These are phyloP conservation scores for Tarenaya hassleriana DNA, from an alignment of 345 rosid genomes.

Conservation along the genomic window DNA sequence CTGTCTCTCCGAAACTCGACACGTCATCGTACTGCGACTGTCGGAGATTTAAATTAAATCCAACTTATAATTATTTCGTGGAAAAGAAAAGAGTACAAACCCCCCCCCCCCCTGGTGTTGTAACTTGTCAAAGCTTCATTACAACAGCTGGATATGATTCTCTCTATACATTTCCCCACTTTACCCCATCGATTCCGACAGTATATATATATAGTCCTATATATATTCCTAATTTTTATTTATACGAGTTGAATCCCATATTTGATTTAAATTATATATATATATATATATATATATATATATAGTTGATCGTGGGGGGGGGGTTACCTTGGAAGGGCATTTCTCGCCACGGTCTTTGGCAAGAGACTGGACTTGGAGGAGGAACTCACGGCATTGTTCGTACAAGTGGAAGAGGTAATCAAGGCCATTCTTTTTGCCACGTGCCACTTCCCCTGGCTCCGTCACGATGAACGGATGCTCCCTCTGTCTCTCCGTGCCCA, in stretches of 20 bases:
- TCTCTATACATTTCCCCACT: too few relatives aligned
- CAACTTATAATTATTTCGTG: constrained; percentile 19
- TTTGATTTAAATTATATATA: too few relatives aligned
- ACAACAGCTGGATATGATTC: too few relatives aligned
- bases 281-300: too few relatives aligned
- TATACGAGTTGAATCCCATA: too few relatives aligned
- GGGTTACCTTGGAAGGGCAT: constrained; percentile 89
- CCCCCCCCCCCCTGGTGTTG: too few relatives aligned
- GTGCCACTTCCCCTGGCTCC: constrained; percentile 99
- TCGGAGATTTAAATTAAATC: constrained; percentile 9
- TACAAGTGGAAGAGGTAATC: constrained; percentile 97
- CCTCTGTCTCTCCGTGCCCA: constrained; percentile 66
- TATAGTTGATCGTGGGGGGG: not conserved
- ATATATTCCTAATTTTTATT: too few relatives aligned
- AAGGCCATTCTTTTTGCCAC: constrained; percentile 98
- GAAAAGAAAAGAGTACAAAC: too few relatives aligned
- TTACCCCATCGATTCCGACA: too few relatives aligned
- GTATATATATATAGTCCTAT: too few relatives aligned
- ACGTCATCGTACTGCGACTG: constrained; percentile 27
- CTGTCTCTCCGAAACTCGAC: constrained; percentile 29
- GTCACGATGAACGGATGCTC: constrained; percentile 99
- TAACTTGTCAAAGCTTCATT: too few relatives aligned
- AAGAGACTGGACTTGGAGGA: constrained; percentile 82
- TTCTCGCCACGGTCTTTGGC: constrained; percentile 96
- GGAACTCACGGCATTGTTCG: constrained; percentile 94